Evolutionary conservation across 2,329 filamentous ascomycete species (phyloP).

Genomic region (Paecilomyces variotii): DNA sequence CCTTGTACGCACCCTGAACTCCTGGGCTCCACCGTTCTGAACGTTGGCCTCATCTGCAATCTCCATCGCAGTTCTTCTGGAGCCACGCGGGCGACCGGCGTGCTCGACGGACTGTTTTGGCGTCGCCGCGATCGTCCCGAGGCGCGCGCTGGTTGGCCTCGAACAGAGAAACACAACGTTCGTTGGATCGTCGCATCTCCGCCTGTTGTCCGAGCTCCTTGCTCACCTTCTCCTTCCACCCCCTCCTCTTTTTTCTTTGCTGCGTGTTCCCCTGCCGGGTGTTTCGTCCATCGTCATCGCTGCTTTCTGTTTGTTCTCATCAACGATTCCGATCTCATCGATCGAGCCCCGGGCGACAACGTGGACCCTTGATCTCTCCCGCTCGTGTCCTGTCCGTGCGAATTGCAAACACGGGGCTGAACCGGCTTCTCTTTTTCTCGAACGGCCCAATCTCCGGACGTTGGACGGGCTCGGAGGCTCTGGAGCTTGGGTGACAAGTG

Average conservation of each 20-base stretch:
- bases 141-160: not conserved
- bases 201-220: not conserved
- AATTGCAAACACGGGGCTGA: not conserved
- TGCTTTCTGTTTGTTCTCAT: not conserved
- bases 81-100: slow-evolving; percentile 1
- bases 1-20: not conserved
- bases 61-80: not conserved
- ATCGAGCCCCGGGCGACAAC: not conserved
- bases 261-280: not conserved
- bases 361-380: not conserved
- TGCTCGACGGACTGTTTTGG: not conserved
- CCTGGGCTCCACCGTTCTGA: not conserved
- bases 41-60: not conserved
- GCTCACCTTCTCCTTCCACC: not conserved
- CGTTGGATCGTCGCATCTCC: not conserved
- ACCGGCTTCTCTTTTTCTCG: not conserved
- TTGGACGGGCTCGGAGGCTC: not conserved
- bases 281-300: not conserved
- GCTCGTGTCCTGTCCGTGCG: not conserved
- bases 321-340: not conserved
- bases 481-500: not conserved
- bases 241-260: not conserved
- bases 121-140: not conserved
- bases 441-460: not conserved
- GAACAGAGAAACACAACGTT: not conserved